Evolutionary conservation across 2,329 filamentous ascomycete species (phyloP), one percentile per base, ranked within the genome.

Genomic region (Exophiala oligosperma): DNA sequence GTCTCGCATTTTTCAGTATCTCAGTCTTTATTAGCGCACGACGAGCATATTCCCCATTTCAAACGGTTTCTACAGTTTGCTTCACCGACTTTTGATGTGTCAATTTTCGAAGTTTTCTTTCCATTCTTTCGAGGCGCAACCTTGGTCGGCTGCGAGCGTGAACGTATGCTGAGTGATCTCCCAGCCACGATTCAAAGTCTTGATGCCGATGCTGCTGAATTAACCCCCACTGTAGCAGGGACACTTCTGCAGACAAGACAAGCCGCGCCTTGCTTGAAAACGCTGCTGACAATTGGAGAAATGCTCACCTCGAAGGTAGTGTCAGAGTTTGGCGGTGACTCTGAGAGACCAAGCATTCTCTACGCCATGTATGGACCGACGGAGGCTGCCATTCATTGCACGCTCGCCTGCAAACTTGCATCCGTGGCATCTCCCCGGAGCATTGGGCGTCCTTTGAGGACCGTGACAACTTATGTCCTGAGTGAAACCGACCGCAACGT

Each of bases 321-420:
- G 23, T 76, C 84, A 37, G 91, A 95, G 69, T 97, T 94, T 77
- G 91, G 91, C 4, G 84, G 84, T 2, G 75, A 77, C 8, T 68
- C 72, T 0, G 69, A 69, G 0, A 74, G 73, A 6, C 70, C 77
- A 1, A 87, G 89, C 64, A 86, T 96, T 44, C 79, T 97, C 0
- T 92, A 91, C 82, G 92, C 87, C 35, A 96, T 96, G 91, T 97
- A 97, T 69, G 92, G 92, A 0, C 92, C 92, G 1, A 97, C 92
- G 0, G 92, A 97, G 74, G 91, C 91, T 6, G 86, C 92, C 0
- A 96, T 97, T 57, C 92, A 97, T 70, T 97, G 91, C 70, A 95
- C 91, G 0, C 73, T 94, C 3, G 87, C 91, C 63, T 77, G 86
- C 0, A 75, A 78, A 0, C 87, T 95, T 66, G 69, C 75, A 4